Evolutionary conservation across 2,329 filamentous ascomycete species (phyloP), one percentile per base, ranked within the genome.

Genomic region (Scedosporium minutisporum): DNA sequence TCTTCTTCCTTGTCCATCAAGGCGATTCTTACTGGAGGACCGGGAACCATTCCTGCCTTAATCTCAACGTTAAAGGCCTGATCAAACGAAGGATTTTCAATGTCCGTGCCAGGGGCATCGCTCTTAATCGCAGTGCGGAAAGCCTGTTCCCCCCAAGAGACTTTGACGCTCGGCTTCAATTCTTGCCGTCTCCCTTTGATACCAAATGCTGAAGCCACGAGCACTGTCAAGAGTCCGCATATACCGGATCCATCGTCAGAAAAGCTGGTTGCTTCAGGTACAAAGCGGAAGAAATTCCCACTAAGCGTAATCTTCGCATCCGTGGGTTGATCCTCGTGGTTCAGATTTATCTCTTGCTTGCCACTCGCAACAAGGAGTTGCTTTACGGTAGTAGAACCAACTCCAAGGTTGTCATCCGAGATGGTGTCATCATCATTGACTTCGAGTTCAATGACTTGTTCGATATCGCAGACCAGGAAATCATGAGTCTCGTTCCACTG

Each of bases 401-500:
- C 33, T 14, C 78, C 78, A n/a, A 80, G 76, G 62, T 79, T 75
- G 41, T 80, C 77, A 62, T 78, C 75, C 16, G 68, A 70, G 1
- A 66, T 71, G 5, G 76, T 66, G 62, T 81, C 78, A 10, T 78
- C 72, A 62, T 81, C 78, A 44, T 77, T 68, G 21, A 81, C 68
- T 33, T 79, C 75, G 27, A 77, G 46, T 3, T 70, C 62, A 61
- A 81, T 74, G 27, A 59, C 61, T 64, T 81, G 78, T 51, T 80
- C 77, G 64, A 73, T 72, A 65, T 80, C 78, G 7, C 71, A 67
- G 1, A 81, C 72, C 1, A 80, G 69, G 67, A 80, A 80, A 66
- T 80, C 78, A 64, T 76, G 73, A 1, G 76, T 78, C 68, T 81
- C 78, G 66, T 79, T 76, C 78, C 78, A 81, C 25, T 70, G 71